Evolutionary conservation across 1,139 yeast species (phyloP), one percentile per base, ranked within the genome.

Genomic region (Meyerozyma carpophila): DNA sequence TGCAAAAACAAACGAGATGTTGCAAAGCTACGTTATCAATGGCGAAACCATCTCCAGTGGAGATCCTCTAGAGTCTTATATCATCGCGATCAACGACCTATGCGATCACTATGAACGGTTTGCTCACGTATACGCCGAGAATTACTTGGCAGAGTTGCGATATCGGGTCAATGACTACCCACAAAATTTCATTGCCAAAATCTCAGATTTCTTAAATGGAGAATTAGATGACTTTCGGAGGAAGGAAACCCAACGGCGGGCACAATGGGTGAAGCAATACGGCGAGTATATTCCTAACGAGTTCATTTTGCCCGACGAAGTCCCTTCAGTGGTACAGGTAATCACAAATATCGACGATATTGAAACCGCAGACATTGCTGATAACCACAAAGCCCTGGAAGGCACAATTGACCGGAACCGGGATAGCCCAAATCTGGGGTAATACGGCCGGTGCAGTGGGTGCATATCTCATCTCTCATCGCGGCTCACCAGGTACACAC

Each of bases 271-370:
- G 26, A 52, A 55, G 4, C 63, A 65, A 40, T 70, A 67, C 47
- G 77, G 77, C 4, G 68, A 63, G 40, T 72, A 66, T 46, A 70
- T 72, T 8, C 78, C 78, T 3, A 62, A 61, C 41, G 73, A 68
- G 45, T 68, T 72, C 47, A 56, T 52, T 37, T 55, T 73, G 5
- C 77, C 77, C 0, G 77, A 75, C 1, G 75, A 68, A 36, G 47
- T 48, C 27, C 77, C 77, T 1, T 50, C 60, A 2, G 65, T 72
- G 21, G 67, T 67, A 39, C 75, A 72, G 53, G 70, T 72, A 4
- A 55, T 70, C 24, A 72, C 77, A 4, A 31, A 31, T 5, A 31
- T 31, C 14, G 34, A 31, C 20, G 34, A 31, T 14, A 31, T 31
- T 11, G 34, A 31, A 31, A 8, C 34, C 10, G 18, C 34, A 4